These are phyloP conservation scores for apple (Malus domestica) DNA, from an alignment of 306 rosid genomes.

Conservation along the genomic window DNA sequence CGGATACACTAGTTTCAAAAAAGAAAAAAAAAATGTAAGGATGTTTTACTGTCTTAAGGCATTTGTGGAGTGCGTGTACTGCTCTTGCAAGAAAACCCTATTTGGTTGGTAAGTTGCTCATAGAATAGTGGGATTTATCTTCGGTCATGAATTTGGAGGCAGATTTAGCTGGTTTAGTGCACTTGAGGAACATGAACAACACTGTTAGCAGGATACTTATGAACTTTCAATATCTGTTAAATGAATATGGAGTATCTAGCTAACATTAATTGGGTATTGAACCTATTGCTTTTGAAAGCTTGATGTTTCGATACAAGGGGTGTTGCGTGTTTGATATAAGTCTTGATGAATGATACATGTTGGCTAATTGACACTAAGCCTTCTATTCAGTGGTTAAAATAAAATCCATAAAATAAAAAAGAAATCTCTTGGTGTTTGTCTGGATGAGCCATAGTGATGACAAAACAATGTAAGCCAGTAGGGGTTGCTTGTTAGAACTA, in stretches of 20 bases:
- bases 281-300: neutral
- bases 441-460: neutral
- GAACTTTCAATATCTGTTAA: neutral
- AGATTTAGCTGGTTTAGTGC: neutral
- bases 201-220: neutral
- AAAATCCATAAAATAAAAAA: neutral
- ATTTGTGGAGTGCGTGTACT: neutral
- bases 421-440: neutral
- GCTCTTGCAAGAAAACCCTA: neutral
- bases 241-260: neutral
- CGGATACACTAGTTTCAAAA: no score
- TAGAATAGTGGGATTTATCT: neutral
- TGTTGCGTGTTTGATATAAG: neutral
- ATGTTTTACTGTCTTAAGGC: neutral
- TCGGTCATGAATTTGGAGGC: neutral
- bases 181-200: neutral
- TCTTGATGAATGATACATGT: neutral
- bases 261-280: neutral
- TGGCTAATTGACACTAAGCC: neutral
- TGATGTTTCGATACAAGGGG: neutral
- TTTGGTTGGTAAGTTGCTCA: neutral
- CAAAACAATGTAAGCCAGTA: no score
- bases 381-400: neutral
- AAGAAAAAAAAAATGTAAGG: neutral
- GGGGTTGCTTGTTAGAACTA: no score